These are phyloP conservation scores for Seiridium unicorne DNA, from an alignment of 2,329 filamentous ascomycete species.

Conservation along the genomic window DNA sequence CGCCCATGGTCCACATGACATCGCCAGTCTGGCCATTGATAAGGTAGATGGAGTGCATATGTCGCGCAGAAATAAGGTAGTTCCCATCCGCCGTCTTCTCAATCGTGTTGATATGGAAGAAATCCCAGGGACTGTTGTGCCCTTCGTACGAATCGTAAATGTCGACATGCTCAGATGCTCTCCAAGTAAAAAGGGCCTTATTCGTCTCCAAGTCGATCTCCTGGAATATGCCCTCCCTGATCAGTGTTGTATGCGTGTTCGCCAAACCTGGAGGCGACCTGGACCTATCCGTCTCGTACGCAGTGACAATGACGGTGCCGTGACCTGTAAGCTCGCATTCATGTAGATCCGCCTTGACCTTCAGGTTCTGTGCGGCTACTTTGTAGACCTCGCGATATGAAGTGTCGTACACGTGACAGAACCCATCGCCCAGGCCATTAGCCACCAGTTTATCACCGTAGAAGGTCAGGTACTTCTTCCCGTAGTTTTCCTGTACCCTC, in stretches of 20 bases:
- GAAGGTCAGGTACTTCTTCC: constrained; percentile 18
- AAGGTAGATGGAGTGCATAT: constrained; percentile 12
- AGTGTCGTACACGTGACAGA: constrained; percentile 15
- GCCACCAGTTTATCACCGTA: constrained; percentile 15
- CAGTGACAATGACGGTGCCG: constrained; percentile 11
- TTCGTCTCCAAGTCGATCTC: constrained; percentile 12
- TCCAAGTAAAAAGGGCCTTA: constrained; percentile 11
- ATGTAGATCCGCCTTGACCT: constrained; percentile 11
- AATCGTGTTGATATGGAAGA: constrained; percentile 13
- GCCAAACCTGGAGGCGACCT: background rate
- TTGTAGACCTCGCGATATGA: constrained; percentile 15
- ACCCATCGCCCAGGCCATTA: constrained; percentile 15
- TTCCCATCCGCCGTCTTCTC: constrained; percentile 10
- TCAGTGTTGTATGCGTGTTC: background rate
- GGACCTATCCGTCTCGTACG: constrained; percentile 5
- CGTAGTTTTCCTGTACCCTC: constrained; percentile 16
- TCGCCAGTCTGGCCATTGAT: constrained; percentile 12
- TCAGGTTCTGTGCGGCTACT: constrained; percentile 13
- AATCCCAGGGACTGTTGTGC: constrained; percentile 8
- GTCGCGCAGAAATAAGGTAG: constrained; percentile 13
- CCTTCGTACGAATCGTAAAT: constrained; percentile 6
- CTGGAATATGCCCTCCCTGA: constrained; percentile 12
- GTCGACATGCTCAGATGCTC: constrained; percentile 9
- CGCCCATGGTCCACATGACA: constrained; percentile 13
- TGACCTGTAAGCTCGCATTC: constrained; percentile 13